Evolutionary conservation across 2,329 filamentous ascomycete species (phyloP).

Genomic region (Ascochyta koolunga): DNA sequence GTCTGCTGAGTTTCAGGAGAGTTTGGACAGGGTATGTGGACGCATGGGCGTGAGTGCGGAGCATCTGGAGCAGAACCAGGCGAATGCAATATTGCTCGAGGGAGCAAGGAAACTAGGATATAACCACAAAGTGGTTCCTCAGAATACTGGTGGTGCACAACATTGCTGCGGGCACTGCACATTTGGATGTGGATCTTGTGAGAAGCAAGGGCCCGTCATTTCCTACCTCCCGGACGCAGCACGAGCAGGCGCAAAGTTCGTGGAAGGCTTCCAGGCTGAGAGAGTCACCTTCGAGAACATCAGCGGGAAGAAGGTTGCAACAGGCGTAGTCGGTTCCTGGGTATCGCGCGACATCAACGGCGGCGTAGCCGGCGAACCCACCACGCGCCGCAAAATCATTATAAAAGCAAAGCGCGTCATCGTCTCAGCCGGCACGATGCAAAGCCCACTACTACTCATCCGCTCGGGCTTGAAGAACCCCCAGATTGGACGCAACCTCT

Average conservation of each 20-base stretch:
- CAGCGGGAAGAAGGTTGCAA: slow-evolving; percentile 63
- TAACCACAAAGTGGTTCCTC: slow-evolving; percentile 70
- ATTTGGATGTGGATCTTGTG: slow-evolving; percentile 65
- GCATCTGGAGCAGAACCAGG: slow-evolving; percentile 72
- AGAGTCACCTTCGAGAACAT: slow-evolving; percentile 70
- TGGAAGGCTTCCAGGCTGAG: slow-evolving; percentile 80
- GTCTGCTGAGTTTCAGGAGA: slow-evolving; percentile 75
- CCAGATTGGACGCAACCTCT: slow-evolving; percentile 80
- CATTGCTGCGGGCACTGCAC: slow-evolving; percentile 75
- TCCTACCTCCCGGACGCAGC: slow-evolving; percentile 82
- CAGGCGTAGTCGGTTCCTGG: slow-evolving; percentile 78
- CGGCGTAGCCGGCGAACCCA: slow-evolving; percentile 60
- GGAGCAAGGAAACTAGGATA: slow-evolving; percentile 77
- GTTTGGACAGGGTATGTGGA: slow-evolving; percentile 77
- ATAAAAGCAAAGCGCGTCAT: slow-evolving; percentile 83
- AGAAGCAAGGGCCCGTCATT: slow-evolving; percentile 80
- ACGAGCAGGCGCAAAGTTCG: slow-evolving; percentile 75
- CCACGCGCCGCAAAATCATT: slow-evolving; percentile 65
- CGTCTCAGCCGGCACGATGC: slow-evolving; percentile 75
- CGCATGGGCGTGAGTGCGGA: slow-evolving; percentile 76
- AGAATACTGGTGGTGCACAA: slow-evolving; percentile 75
- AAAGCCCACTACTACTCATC: slow-evolving; percentile 76
- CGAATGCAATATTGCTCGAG: slow-evolving; percentile 75
- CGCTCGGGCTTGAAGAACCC: slow-evolving; percentile 81
- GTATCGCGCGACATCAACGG: slow-evolving; percentile 70